Evolutionary conservation across 306 rosid species (phyloP), one percentile per base, ranked within the genome.

Genomic region (Nissolia schottii): DNA sequence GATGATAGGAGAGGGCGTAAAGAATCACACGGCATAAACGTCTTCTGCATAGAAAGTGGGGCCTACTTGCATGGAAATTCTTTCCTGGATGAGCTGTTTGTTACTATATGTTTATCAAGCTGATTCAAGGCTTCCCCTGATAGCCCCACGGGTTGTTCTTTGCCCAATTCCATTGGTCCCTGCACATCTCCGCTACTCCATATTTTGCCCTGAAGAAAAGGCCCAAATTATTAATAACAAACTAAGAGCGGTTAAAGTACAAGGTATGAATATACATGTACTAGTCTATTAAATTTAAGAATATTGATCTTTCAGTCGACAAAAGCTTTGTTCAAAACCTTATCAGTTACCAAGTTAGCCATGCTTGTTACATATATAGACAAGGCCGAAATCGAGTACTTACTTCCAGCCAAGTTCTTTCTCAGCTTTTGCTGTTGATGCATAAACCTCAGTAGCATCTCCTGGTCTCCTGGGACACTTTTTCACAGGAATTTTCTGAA

Each of bases 161-260:
- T 35, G 92, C 99, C 99, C 99, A 94, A 9, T 86, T 89, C 99
- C 99, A 94, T 68, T 94, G 99, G 78, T 94, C 99, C 75, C 97
- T 86, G 87, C 99, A 91, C 96, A 94, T 94, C 82, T 94, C 98
- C 5, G 64, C 89, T 41, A 91, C 70, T 9, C 84, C 87, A 62
- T 79, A 76, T 67, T 83, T 83, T 51, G 87, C 87, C 79, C 87
- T 83, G 80, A n/a, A 66, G 5, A 74, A 15, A 67, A 53, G 7
- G 16, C 28, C 45, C 45, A 32, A 16, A 24, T 66, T 59, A 37
- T 24, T 45, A 8, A 31, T 50, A 58, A 50, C 19, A n/a, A 50
- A 64, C 59, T 29, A 24, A 31, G 11, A 24, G 29, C 54, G 15
- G n/a, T n/a, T 13, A 31, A 67, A 43, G 29, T 48, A 29, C 65